These are phyloP conservation scores for Anisodus tanguticus DNA, from an alignment of 257 asterid genomes.

Conservation along the genomic window DNA sequence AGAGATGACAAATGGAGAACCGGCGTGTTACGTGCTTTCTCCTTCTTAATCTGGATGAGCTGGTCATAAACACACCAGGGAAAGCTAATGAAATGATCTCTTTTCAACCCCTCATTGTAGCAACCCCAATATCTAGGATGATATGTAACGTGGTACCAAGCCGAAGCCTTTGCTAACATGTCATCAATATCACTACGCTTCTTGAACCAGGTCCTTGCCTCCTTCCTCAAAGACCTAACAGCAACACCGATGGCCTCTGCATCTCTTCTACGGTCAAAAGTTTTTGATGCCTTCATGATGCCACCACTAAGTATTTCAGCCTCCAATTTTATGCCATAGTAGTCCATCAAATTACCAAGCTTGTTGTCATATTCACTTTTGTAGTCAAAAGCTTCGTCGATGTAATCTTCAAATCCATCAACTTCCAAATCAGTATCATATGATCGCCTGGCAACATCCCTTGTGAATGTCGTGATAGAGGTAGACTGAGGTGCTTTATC, in stretches of 20 bases:
- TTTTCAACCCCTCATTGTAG: slow-evolving; percentile 60
- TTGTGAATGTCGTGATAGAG: slow-evolving; percentile 51
- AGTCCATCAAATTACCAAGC: slow-evolving; percentile 87
- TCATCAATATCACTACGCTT: slow-evolving; percentile 55
- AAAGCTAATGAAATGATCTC: slow-evolving; percentile 77
- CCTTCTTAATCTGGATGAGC: slow-evolving; percentile 69
- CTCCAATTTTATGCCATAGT: slow-evolving; percentile 80
- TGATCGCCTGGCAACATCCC: slow-evolving; percentile 56
- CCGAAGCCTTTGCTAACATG: slow-evolving; percentile 71
- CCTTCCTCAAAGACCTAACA: slow-evolving; percentile 72
- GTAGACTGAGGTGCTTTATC: slow-evolving; percentile 51
- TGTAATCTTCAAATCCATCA: slow-evolving; percentile 63
- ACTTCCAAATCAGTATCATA: slow-evolving; percentile 73
- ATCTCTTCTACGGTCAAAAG: slow-evolving; percentile 77
- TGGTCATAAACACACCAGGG: slow-evolving; percentile 87
- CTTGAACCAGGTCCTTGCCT: slow-evolving; percentile 73
- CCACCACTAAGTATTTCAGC: slow-evolving; percentile 85
- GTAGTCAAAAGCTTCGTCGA: slow-evolving; percentile 62
- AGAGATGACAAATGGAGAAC: slow-evolving; percentile 39
- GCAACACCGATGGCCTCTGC: slow-evolving; percentile 73
- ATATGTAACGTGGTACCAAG: slow-evolving; percentile 88
- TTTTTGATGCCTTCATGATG: slow-evolving; percentile 65
- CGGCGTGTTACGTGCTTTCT: slow-evolving; percentile 29
- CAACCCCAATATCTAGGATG: slow-evolving; percentile 67
- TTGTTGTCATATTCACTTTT: slow-evolving; percentile 75